Evolutionary conservation across 345 rosid species (phyloP).

Genomic region (Psidium guajava): DNA sequence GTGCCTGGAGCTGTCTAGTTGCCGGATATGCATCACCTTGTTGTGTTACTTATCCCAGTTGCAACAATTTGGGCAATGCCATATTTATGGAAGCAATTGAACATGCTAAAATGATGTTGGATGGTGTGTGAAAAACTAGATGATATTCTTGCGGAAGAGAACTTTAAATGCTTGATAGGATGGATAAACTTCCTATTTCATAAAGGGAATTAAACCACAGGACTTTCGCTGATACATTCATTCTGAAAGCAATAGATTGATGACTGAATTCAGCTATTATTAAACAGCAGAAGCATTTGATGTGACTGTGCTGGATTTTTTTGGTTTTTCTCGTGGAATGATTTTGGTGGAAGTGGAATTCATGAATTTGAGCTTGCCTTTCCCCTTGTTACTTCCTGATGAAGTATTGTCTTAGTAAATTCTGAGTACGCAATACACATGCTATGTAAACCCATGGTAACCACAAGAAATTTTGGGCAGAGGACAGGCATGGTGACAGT

Average conservation of each 20-base stretch:
- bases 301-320: background rate
- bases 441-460: background rate
- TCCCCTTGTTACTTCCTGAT: background rate
- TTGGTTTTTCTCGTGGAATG: background rate
- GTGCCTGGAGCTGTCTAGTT: background rate
- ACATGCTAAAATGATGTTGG: background rate
- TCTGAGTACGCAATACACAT: background rate
- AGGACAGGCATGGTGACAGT: background rate
- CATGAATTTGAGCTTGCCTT: background rate
- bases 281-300: background rate
- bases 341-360: background rate
- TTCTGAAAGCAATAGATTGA: background rate
- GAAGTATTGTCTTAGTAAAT: background rate
- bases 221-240: background rate
- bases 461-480: background rate
- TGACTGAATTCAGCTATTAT: background rate
- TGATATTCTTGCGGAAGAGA: background rate
- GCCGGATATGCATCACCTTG: background rate
- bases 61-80: background rate
- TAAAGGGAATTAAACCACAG: background rate
- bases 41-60: background rate
- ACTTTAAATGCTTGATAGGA: background rate
- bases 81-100: background rate
- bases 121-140: background rate
- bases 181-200: background rate